These are phyloP conservation scores for Myriangium duriaei DNA, from an alignment of 2,329 filamentous ascomycete genomes.

Conservation along the genomic window DNA sequence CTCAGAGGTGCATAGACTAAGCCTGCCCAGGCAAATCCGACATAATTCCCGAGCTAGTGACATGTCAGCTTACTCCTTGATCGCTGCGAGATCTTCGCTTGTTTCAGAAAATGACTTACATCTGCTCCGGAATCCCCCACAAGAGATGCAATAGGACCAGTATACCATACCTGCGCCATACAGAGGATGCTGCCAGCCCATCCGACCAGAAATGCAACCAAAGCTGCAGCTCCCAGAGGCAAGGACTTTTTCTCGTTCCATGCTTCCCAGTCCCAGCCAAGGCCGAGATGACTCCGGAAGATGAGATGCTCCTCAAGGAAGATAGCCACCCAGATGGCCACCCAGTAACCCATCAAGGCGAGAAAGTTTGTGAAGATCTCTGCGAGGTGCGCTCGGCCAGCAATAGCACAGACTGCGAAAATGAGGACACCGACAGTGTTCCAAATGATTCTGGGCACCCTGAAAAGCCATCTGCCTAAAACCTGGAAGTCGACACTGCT, in stretches of 20 bases:
- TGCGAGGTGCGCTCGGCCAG: constrained; percentile 47
- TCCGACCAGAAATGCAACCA: constrained; percentile 48
- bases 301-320: constrained; percentile 49
- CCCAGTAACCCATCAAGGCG: constrained; percentile 59
- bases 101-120: constrained; percentile 26
- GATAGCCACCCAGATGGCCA: constrained; percentile 52
- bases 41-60: constrained; percentile 44
- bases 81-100: too few relatives aligned
- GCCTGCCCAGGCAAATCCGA: constrained; percentile 47
- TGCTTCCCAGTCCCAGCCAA: constrained; percentile 45
- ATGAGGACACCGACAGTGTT: constrained; percentile 50
- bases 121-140: constrained; percentile 48
- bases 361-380: constrained; percentile 58
- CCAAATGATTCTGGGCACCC: constrained; percentile 52
- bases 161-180: constrained; percentile 60
- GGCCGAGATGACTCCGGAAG: constrained; percentile 37
- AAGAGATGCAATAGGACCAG: constrained; percentile 47
- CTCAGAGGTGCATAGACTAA: constrained; percentile 44
- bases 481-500: constrained; percentile 57
- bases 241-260: constrained; percentile 49
- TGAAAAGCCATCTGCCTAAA: constrained; percentile 45
- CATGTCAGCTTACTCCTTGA: background rate
- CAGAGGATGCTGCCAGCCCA: constrained; percentile 47
- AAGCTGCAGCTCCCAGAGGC: constrained; percentile 49
- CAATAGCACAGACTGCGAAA: constrained; percentile 52